Evolutionary conservation across 305 asterid species (phyloP).

Genomic region (Solanum chacoense): DNA sequence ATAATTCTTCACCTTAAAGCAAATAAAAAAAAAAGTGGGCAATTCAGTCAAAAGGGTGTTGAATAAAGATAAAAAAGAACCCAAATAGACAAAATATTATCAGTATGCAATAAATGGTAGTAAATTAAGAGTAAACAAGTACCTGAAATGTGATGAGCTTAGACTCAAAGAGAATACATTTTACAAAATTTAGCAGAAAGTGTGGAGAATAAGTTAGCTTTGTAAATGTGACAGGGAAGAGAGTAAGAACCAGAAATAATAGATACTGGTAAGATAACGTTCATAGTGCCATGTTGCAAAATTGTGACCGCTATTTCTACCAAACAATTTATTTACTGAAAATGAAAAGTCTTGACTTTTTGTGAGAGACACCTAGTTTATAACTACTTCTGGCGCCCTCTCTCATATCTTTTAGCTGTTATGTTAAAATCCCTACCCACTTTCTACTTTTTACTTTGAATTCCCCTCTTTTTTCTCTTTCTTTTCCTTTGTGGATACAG

Average conservation of each 20-base stretch:
- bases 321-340: constrained; percentile 4
- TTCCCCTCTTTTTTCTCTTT: neutral
- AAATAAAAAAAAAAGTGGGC: neutral
- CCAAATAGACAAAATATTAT: neutral
- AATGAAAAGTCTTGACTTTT: neutral
- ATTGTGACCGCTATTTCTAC: constrained; percentile 29
- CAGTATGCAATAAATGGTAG: neutral
- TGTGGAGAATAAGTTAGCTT: neutral
- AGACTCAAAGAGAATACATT: neutral
- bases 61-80: neutral
- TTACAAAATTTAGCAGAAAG: neutral
- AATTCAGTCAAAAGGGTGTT: neutral
- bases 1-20: neutral
- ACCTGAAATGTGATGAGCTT: neutral
- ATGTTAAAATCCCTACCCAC: neutral
- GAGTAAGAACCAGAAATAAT: constrained; percentile 15
- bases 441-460: neutral
- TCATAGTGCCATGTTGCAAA: constrained; percentile 22
- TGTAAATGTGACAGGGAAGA: neutral
- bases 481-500: neutral
- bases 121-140: neutral
- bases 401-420: neutral
- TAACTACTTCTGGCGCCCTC: constrained; percentile 11
- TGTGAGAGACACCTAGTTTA: constrained; percentile 16
- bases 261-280: constrained; percentile 50